phyloP scores from a whole-genome alignment of 495 filamentous ascomycete genomes.

The Xylaria castorea region DNA sequence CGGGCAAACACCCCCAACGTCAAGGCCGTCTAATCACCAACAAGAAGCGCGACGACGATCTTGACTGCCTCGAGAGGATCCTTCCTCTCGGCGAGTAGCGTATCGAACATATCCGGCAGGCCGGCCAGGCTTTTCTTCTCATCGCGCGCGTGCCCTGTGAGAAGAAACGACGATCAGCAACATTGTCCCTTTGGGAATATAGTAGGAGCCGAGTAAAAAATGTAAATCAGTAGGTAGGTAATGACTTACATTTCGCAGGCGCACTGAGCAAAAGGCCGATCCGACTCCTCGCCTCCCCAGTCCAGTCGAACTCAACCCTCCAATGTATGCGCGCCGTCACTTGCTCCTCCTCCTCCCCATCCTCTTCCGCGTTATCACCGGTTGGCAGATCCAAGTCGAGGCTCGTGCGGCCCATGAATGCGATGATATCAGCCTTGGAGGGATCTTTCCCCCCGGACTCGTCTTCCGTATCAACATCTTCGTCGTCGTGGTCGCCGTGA shows the following conservation, averaged over 20 bases:
- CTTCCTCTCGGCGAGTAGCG: slow-evolving; percentile 54
- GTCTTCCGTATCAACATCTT: slow-evolving; percentile 12
- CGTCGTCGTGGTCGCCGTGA: slow-evolving; percentile 29
- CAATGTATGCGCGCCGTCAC: slow-evolving; percentile 56
- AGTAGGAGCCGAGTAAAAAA: no score
- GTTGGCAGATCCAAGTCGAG: slow-evolving; percentile 49
- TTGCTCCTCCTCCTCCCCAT: slow-evolving; percentile 20
- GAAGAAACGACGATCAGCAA: neutral
- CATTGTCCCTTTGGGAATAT: no score
- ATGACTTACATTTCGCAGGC: slow-evolving; percentile 59
- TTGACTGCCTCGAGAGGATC: slow-evolving; percentile 60
- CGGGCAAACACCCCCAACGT: neutral
- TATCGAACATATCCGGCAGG: slow-evolving; percentile 59
- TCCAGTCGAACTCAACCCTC: slow-evolving; percentile 67
- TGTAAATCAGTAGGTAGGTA: neutral
- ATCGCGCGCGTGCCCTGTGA: slow-evolving; percentile 59
- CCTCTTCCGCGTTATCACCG: neutral
- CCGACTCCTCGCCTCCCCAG: slow-evolving; percentile 63
- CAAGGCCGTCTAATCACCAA: slow-evolving; percentile 42
- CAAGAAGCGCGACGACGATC: slow-evolving; percentile 58
- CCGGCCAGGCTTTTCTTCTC: slow-evolving; percentile 52
- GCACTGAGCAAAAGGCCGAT: slow-evolving; percentile 53
- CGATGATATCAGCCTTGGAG: slow-evolving; percentile 40
- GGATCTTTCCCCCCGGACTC: slow-evolving; percentile 18
- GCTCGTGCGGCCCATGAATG: slow-evolving; percentile 51